phyloP scores from a whole-genome alignment of 78 protist genomes.

The Planoprotostelium fungivorum region DNA sequence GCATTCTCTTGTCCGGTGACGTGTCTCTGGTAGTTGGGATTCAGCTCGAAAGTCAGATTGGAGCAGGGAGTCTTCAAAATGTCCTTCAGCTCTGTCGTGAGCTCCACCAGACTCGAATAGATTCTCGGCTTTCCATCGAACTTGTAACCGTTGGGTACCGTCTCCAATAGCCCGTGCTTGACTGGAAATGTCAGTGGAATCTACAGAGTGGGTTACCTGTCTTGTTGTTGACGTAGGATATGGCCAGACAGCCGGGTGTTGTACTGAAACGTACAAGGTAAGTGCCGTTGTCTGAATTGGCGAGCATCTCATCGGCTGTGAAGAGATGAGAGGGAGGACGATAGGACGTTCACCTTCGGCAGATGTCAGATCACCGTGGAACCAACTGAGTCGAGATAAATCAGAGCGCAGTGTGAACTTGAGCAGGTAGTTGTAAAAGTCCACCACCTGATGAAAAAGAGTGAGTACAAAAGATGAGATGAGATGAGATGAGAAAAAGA shows the following conservation, averaged over 20 bases:
- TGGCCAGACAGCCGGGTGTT: not conserved
- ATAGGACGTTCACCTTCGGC: not conserved
- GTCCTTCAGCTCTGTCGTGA: not conserved
- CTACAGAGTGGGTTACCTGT: not conserved
- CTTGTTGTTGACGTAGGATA: not conserved
- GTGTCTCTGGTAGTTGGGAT: not conserved
- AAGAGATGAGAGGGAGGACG: no score
- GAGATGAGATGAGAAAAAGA: no score
- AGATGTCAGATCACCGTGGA: not conserved
- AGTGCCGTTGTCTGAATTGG: not conserved
- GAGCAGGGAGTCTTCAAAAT: not conserved
- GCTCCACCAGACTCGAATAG: not conserved
- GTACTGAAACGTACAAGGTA: not conserved
- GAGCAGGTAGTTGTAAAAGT: not conserved
- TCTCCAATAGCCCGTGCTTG: not conserved
- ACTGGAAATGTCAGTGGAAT: not conserved
- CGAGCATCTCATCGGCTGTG: not conserved
- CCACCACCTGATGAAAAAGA: not conserved
- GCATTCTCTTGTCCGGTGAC: no score
- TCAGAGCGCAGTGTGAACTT: not conserved
- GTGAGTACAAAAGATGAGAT: not conserved
- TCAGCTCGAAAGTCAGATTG: not conserved
- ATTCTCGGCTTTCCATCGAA: not conserved
- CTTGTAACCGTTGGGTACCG: not conserved
- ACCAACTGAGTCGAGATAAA: not conserved